A percentile compares a stretch with the other conserved stretches of the same genome.
These are phyloP conservation scores for Trichoderma erinaceum DNA, from an alignment of 495 filamentous ascomycete genomes.

Conservation along the genomic window DNA sequence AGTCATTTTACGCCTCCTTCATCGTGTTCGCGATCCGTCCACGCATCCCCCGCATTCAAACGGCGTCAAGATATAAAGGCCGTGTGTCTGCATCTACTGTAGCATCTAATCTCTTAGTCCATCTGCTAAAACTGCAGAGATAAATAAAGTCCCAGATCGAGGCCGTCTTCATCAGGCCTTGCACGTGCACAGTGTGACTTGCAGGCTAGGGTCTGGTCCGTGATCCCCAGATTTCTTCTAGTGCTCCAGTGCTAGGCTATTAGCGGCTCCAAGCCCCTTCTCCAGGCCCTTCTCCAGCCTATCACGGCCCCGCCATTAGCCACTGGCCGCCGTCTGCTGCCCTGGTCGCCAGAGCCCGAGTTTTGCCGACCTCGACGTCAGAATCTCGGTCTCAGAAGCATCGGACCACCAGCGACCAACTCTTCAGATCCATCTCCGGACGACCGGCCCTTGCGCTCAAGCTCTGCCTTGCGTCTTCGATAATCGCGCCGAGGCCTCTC, in stretches of 20 bases:
- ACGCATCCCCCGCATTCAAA: too few relatives aligned
- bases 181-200: slow-evolving; percentile 10
- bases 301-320: slow-evolving; percentile 10
- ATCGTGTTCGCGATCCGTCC: too few relatives aligned
- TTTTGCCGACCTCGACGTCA: slow-evolving; percentile 11
- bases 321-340: not conserved
- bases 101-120: not conserved
- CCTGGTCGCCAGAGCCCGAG: not conserved
- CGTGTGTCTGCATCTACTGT: too few relatives aligned
- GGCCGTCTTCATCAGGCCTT: not conserved
- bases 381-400: slow-evolving; percentile 4
- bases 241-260: not conserved
- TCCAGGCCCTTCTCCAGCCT: not conserved
- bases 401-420: not conserved
- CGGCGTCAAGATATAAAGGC: too few relatives aligned
- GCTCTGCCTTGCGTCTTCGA: not conserved
- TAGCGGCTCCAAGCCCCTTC: not conserved
- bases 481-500: not conserved
- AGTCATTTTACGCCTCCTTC: too few relatives aligned
- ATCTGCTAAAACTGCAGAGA: not conserved
- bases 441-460: not conserved
- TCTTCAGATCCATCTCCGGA: slow-evolving; percentile 8
- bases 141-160: too few relatives aligned
- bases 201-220: not conserved
- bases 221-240: not conserved